phyloP scores from a whole-genome alignment of 2,329 filamentous ascomycete species.

The Anisogramma anomala region DNA sequence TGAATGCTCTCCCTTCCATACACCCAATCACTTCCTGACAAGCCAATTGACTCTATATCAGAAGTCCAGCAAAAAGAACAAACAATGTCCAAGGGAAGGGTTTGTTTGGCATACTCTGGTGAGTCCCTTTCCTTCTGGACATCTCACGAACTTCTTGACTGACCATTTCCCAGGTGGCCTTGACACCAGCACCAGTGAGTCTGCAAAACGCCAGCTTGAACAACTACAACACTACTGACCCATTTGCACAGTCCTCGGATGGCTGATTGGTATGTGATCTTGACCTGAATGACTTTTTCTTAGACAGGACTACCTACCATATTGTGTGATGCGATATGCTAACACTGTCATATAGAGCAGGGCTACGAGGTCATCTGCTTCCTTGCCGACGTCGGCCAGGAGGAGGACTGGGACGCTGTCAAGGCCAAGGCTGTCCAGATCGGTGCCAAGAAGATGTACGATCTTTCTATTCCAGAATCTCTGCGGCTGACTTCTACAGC shows the following conservation, averaged over 20 bases:
- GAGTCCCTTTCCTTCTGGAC: neutral
- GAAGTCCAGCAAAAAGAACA: neutral
- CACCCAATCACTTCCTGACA: neutral
- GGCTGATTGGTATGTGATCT: conserved; percentile 11
- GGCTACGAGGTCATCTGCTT: conserved; percentile 50
- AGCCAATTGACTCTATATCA: conserved; percentile 10
- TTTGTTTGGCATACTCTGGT: conserved; percentile 15
- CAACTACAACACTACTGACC: conserved; percentile 1
- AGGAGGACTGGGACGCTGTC: conserved; percentile 63
- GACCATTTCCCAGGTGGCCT: conserved; percentile 11
- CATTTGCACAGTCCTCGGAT: conserved; percentile 10
- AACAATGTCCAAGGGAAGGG: conserved; percentile 14
- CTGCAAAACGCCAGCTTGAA: neutral
- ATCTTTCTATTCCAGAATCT: conserved; percentile 8
- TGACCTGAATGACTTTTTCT: neutral
- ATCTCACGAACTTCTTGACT: neutral
- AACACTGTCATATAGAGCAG: conserved; percentile 28
- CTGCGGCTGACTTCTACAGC: neutral
- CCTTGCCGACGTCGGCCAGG: conserved; percentile 63
- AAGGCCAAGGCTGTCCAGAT: conserved; percentile 53
- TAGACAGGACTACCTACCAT: neutral
- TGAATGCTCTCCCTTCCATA: no score
- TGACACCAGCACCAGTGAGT: conserved; percentile 16
- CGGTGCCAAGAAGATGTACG: conserved; percentile 21
- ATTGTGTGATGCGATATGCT: neutral